Conservation (phyloP, 164 flowering plant genomes). For the Vitis vinifera region ASM3070453v1 NC_081817.1:1297001-1297500, state of each 20-base stretch:
- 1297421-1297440: slow-evolving; percentile 48
- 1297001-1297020: slow-evolving; percentile 29
- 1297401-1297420: slow-evolving; percentile 68
- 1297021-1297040: too few relatives aligned
- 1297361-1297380: slow-evolving; percentile 80
- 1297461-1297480: slow-evolving; percentile 37
- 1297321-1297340: too few relatives aligned
- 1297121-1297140: slow-evolving; percentile 79
- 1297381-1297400: slow-evolving; percentile 53
- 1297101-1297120: slow-evolving; percentile 74
- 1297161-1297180: slow-evolving; percentile 66
- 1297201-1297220: slow-evolving; percentile 48
- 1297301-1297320: not conserved
- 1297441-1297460: slow-evolving; percentile 44
- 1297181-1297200: slow-evolving; percentile 54
- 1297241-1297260: slow-evolving; percentile 67
- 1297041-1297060: too few relatives aligned
- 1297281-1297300: too few relatives aligned
- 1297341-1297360: slow-evolving; percentile 20
- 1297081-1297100: slow-evolving; percentile 43
- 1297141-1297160: slow-evolving; percentile 60
- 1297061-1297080: too few relatives aligned
- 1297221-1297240: slow-evolving; percentile 50
- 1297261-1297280: slow-evolving; percentile 24
- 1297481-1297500: slow-evolving; percentile 63